Evolutionary conservation across 169 alveolate genomes (phyloP).

Genomic region (Plasmodium cynomolgi): DNA sequence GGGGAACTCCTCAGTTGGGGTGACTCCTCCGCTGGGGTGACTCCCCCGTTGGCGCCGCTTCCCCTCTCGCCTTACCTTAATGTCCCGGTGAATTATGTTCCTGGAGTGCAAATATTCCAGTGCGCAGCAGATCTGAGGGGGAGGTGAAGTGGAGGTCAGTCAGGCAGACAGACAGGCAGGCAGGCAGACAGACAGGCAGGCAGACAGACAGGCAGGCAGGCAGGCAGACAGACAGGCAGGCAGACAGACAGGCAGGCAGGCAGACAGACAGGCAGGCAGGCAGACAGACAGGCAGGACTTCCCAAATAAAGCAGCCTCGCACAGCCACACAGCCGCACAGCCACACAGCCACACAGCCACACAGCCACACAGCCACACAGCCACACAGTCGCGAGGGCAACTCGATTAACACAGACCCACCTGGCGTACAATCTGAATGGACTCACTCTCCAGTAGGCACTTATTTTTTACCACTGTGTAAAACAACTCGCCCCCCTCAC

Average conservation of each 20-base stretch:
- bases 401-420: not conserved
- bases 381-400: too few species aligned
- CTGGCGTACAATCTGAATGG: conserved; percentile 41
- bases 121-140: conserved; percentile 82
- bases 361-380: too few species aligned
- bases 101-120: conserved; percentile 80
- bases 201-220: too few species aligned
- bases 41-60: not conserved
- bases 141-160: not conserved
- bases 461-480: conserved; percentile 79
- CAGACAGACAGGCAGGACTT: not conserved
- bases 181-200: too few species aligned
- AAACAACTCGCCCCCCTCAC: conserved; percentile 88
- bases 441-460: conserved; percentile 78
- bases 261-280: too few species aligned
- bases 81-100: conserved; percentile 86
- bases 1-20: not conserved
- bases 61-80: conserved; percentile 74
- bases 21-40: not conserved
- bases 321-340: too few species aligned
- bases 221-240: too few species aligned
- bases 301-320: not conserved
- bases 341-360: too few species aligned
- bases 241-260: too few species aligned
- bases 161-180: not conserved